Conservation (phyloP, 164 flowering plant species). For the Dillenia turbinata region DNA sequence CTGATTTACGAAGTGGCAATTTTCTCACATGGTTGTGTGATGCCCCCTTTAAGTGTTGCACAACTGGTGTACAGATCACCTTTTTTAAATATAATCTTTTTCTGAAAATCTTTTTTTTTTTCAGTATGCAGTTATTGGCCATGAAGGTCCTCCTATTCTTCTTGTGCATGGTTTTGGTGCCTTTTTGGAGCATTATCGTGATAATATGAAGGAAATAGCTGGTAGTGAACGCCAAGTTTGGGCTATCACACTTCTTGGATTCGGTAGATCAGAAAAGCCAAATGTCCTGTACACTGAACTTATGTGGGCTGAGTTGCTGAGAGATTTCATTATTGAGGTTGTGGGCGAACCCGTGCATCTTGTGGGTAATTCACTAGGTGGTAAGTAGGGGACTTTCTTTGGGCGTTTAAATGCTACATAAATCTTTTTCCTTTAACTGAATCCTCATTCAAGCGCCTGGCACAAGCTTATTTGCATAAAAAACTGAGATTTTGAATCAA, state of each 20-base stretch:
- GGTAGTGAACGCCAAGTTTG: slow-evolving; percentile 63
- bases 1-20: too few relatives aligned
- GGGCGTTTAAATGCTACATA: not conserved
- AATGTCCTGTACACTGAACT: slow-evolving; percentile 74
- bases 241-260: slow-evolving; percentile 79
- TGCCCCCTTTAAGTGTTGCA: too few relatives aligned
- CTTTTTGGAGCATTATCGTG: slow-evolving; percentile 79
- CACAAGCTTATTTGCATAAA: not conserved
- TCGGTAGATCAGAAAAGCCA: slow-evolving; percentile 92
- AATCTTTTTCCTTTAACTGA: not conserved
- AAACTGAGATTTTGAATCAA: not conserved
- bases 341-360: slow-evolving; percentile 82
- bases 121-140: slow-evolving; percentile 76
- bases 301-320: slow-evolving; percentile 78
- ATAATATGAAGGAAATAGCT: slow-evolving; percentile 51
- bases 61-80: not conserved
- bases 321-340: slow-evolving; percentile 79
- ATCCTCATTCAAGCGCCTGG: not conserved
- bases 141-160: slow-evolving; percentile 73
- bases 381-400: slow-evolving; percentile 27
- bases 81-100: not conserved
- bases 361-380: slow-evolving; percentile 88
- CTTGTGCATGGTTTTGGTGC: slow-evolving; percentile 97
- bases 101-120: slow-evolving; percentile 7
- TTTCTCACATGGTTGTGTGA: too few relatives aligned